Conservation (phyloP, 2,329 filamentous ascomycete species). For the Pestalotiopsis sp. region DNA sequence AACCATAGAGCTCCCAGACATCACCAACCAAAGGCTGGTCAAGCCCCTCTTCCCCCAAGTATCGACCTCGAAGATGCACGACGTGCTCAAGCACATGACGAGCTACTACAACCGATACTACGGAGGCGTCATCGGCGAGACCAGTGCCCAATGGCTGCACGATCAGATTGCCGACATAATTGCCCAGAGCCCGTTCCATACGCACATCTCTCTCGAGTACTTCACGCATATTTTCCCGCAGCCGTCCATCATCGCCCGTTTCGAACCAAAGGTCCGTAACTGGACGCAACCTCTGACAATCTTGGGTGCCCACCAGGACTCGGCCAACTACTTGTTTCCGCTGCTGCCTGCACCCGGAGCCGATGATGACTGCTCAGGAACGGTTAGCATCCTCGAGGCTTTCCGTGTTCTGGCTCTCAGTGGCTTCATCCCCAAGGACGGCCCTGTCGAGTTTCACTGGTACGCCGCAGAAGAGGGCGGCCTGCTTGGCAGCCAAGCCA, state of each 20-base stretch:
- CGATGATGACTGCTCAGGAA: slow-evolving; percentile 74
- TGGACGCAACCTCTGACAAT: slow-evolving; percentile 43
- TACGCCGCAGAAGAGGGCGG: slow-evolving; percentile 19
- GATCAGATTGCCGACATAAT: slow-evolving; percentile 31
- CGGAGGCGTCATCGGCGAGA: slow-evolving; percentile 33
- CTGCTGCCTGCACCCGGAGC: slow-evolving; percentile 71
- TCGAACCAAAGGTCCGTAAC: slow-evolving; percentile 45
- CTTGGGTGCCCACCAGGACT: slow-evolving; percentile 74
- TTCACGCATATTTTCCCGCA: slow-evolving; percentile 73
- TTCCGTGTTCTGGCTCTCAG: slow-evolving; percentile 64
- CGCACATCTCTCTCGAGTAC: slow-evolving; percentile 42
- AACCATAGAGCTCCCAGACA: slow-evolving; percentile 33
- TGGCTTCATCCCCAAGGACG: slow-evolving; percentile 33
- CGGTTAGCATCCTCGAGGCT: slow-evolving; percentile 74
- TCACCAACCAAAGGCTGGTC: slow-evolving; percentile 55
- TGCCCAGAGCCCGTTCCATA: slow-evolving; percentile 34
- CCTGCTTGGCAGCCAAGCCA: slow-evolving; percentile 64
- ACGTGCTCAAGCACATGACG: slow-evolving; percentile 64
- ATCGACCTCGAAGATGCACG: slow-evolving; percentile 64
- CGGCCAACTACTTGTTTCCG: slow-evolving; percentile 72
- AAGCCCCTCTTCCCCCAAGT: slow-evolving; percentile 59
- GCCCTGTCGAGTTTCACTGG: slow-evolving; percentile 67
- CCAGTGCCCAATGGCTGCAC: slow-evolving; percentile 37
- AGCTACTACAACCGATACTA: slow-evolving; percentile 65
- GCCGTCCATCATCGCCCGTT: slow-evolving; percentile 71